Conservation (phyloP, 306 rosid genomes). For the Begonia masoniana region DNA sequence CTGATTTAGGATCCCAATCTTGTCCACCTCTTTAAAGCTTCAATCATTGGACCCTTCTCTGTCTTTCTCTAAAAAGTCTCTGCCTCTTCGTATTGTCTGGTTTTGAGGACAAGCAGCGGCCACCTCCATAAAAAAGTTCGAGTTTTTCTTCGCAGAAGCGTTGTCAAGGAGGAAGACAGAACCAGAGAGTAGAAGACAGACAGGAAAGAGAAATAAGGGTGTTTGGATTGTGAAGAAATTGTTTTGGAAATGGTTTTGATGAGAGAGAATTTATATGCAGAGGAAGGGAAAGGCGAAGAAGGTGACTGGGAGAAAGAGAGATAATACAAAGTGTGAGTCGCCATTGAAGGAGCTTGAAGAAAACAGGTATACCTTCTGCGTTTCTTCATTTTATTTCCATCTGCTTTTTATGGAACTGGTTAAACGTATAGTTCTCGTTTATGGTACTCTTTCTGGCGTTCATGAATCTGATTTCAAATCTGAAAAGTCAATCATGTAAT, state of each 20-base stretch:
- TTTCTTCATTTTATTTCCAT: not conserved
- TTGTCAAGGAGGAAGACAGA: slow-evolving; percentile 1
- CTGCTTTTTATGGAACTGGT: not conserved
- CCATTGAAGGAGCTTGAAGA: slow-evolving; percentile 28
- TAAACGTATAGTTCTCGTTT: not conserved
- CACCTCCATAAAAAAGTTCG: not conserved
- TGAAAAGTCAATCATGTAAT: no score
- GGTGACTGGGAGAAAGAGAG: slow-evolving; percentile 92
- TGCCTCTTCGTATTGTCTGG: slow-evolving; percentile 15
- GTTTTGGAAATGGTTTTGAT: slow-evolving; percentile 57
- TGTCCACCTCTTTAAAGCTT: slow-evolving; percentile 38
- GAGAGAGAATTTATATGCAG: slow-evolving; percentile 36
- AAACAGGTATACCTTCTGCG: not conserved
- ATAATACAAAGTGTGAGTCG: slow-evolving; percentile 25
- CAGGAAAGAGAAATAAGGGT: slow-evolving; percentile 1
- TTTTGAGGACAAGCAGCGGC: not conserved
- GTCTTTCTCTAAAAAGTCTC: slow-evolving; percentile 7
- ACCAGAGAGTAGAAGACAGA: not conserved
- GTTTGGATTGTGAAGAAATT: slow-evolving; percentile 7
- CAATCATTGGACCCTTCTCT: slow-evolving; percentile 43
- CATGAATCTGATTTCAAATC: no score
- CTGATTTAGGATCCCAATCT: slow-evolving; percentile 33
- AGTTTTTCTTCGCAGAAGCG: slow-evolving; percentile 18
- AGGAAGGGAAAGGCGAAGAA: slow-evolving; percentile 52
- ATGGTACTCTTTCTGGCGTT: not conserved